A percentile compares a stretch with the other conserved stretches of the same genome.
phyloP scores from a whole-genome alignment of 1,139 yeast species.

The Debaryomyces sp. region DNA sequence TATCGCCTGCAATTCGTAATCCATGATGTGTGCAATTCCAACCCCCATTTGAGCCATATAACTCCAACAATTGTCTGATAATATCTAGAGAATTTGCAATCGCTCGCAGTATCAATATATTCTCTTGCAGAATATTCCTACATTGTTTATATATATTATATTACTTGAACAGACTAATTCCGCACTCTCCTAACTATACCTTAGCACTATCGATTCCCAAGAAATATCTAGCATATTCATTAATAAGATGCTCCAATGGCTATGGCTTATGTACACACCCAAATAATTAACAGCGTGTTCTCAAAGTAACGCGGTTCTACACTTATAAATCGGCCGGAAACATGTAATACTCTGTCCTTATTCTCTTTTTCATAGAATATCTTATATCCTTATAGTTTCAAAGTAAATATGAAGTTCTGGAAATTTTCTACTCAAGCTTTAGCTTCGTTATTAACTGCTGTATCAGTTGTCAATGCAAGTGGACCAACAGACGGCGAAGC shows the following conservation, averaged over 20 bases:
- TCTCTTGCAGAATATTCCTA: not conserved
- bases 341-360: not conserved
- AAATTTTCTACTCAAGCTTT: constrained; percentile 40
- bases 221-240: not conserved
- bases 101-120: not conserved
- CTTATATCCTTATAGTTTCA: not conserved
- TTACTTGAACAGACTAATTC: not conserved
- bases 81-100: not conserved
- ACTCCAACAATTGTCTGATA: not conserved
- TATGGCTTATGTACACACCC: constrained; percentile 3
- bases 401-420: constrained; percentile 42
- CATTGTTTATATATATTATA: not conserved
- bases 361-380: not conserved
- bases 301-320: constrained; percentile 5
- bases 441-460: constrained; percentile 42
- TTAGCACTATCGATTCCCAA: not conserved
- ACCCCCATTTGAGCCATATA: not conserved
- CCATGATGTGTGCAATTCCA: no score
- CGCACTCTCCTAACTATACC: not conserved
- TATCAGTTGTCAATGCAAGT: constrained; percentile 34
- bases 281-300: constrained; percentile 8
- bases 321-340: constrained; percentile 2
- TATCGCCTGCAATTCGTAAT: no score
- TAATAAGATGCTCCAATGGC: not conserved
- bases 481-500: constrained; percentile 61